Conservation (phyloP, 2,329 filamentous ascomycete species). For the Fusarium sp. region DNA sequence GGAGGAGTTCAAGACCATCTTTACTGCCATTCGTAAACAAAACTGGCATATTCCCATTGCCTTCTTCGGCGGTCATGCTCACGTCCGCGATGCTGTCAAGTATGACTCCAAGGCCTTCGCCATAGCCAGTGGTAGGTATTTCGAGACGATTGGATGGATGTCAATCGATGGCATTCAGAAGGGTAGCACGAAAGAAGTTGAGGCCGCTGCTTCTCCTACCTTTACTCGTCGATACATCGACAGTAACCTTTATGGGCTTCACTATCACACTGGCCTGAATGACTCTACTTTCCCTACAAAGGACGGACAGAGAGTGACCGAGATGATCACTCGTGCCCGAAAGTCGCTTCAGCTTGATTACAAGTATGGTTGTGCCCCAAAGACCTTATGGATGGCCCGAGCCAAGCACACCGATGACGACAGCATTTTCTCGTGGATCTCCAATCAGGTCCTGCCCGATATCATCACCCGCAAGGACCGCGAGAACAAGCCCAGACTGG, state of each 20-base stretch:
- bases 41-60: conserved; percentile 89
- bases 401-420: conserved; percentile 79
- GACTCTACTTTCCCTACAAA: conserved; percentile 81
- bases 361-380: conserved; percentile 86
- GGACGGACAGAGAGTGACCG: conserved; percentile 79
- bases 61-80: conserved; percentile 92
- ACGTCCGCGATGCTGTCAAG: conserved; percentile 86
- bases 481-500: conserved; percentile 74
- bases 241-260: conserved; percentile 88
- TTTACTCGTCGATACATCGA: conserved; percentile 92
- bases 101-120: conserved; percentile 86
- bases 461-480: conserved; percentile 71
- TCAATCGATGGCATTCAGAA: conserved; percentile 78
- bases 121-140: conserved; percentile 89
- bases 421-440: conserved; percentile 88
- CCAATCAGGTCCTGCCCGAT: conserved; percentile 80
- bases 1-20: conserved; percentile 83
- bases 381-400: conserved; percentile 85
- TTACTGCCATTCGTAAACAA: conserved; percentile 80
- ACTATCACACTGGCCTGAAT: conserved; percentile 84
- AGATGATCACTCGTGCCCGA: conserved; percentile 78
- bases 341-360: conserved; percentile 79
- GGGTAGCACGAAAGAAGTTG: conserved; percentile 46
- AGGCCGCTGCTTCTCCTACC: conserved; percentile 59
- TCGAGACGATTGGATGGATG: conserved; percentile 96